A percentile compares a stretch with the other conserved stretches of the same genome.
Conservation (phyloP, 2,329 filamentous ascomycete species). For the Arthrobotrys sphaeroides region DNA sequence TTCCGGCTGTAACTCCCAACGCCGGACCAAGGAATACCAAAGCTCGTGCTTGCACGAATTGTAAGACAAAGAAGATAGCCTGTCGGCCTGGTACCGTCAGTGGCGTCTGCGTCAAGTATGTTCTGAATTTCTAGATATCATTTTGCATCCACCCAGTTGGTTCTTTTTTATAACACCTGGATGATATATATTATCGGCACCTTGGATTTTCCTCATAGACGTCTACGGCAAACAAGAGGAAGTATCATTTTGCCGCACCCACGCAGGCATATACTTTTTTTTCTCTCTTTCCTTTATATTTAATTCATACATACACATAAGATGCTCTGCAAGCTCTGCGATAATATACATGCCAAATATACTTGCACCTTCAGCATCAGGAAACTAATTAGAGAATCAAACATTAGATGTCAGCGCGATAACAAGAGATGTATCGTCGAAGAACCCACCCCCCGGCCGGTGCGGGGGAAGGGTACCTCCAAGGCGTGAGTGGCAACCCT, state of each 20-base stretch:
- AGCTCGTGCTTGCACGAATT: constrained; percentile 51
- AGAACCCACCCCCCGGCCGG: constrained; percentile 56
- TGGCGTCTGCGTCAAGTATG: constrained; percentile 49
- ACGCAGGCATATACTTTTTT: neutral
- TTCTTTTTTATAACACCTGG: neutral
- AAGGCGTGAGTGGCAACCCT: constrained; percentile 62
- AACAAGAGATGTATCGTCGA: constrained; percentile 51
- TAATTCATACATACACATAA: neutral
- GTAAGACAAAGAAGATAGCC: constrained; percentile 53
- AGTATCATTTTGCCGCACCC: neutral
- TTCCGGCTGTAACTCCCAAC: constrained; percentile 28
- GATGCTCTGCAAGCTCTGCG: constrained; percentile 51
- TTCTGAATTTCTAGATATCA: neutral
- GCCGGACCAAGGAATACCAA: constrained; percentile 41
- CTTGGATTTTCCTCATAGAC: neutral
- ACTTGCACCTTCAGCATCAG: constrained; percentile 45
- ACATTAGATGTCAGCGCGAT: constrained; percentile 48
- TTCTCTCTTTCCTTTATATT: neutral
- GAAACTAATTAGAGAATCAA: constrained; percentile 50
- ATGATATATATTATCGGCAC: neutral
- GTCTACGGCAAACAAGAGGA: constrained; percentile 32
- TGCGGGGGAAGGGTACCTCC: constrained; percentile 64
- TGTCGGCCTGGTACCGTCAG: constrained; percentile 41
- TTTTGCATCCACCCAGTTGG: neutral
- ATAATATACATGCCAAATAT: constrained; percentile 36